These are phyloP conservation scores for Cordyceps pruinosa DNA, from an alignment of 2,329 filamentous ascomycete genomes.

Conservation along the genomic window DNA sequence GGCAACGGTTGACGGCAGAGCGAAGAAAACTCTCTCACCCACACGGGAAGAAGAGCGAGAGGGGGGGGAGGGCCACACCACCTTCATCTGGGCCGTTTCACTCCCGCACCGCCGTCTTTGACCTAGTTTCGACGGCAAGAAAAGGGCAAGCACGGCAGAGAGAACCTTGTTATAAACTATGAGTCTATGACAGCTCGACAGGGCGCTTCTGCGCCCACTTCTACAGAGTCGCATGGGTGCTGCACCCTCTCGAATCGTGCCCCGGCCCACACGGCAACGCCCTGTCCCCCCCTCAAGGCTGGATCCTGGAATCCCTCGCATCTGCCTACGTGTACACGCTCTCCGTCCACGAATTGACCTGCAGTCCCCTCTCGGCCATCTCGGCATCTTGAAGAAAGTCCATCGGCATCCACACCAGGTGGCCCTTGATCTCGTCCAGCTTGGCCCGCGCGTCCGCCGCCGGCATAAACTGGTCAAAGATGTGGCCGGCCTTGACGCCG, in stretches of 20 bases:
- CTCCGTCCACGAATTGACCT: constrained; percentile 82
- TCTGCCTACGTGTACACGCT: constrained; percentile 64
- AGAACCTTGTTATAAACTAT: too few species aligned
- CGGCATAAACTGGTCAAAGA: constrained; percentile 74
- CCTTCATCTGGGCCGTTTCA: not conserved
- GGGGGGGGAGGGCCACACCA: not conserved
- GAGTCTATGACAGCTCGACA: too few species aligned
- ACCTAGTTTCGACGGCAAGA: not conserved
- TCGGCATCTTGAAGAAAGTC: constrained; percentile 75
- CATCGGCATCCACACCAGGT: constrained; percentile 93
- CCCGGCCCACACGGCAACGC: not conserved
- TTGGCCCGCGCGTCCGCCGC: constrained; percentile 66
- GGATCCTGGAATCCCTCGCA: not conserved
- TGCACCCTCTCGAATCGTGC: not conserved
- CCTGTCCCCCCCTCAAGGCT: not conserved
- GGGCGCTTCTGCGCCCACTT: too few species aligned
- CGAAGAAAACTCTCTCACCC: not conserved
- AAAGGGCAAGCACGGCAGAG: too few species aligned
- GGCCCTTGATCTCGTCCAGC: constrained; percentile 73
- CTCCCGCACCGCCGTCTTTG: not conserved
- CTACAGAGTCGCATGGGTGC: not conserved
- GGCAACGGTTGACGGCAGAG: too few species aligned
- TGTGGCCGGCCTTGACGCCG: constrained; percentile 72
- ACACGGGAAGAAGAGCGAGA: too few species aligned
- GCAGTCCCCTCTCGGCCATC: constrained; percentile 84